Conservation (phyloP, 306 rosid genomes). For the Hylodesmum podocarpum region DNA sequence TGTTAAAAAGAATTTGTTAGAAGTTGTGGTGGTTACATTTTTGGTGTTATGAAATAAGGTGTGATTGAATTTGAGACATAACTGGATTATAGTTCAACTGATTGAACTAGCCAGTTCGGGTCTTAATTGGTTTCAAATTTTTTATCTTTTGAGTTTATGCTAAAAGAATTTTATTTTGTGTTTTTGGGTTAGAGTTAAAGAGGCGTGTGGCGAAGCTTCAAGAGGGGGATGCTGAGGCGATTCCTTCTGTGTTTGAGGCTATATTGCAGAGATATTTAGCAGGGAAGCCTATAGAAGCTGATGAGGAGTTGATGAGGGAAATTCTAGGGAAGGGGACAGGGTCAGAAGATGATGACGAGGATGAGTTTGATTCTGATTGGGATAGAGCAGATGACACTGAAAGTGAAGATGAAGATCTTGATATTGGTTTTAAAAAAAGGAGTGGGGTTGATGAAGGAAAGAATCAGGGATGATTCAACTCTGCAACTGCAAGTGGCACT, state of each 20-base stretch:
- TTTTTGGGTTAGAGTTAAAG: conserved; percentile 48
- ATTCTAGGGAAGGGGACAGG: conserved; percentile 40
- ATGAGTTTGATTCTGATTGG: conserved; percentile 30
- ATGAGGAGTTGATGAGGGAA: conserved; percentile 57
- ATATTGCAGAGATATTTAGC: conserved; percentile 62
- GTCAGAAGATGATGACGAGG: conserved; percentile 35
- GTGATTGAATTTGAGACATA: neutral
- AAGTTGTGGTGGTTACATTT: neutral
- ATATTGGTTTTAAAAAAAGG: conserved; percentile 38
- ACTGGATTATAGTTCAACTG: neutral
- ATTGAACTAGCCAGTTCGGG: neutral
- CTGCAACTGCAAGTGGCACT: neutral
- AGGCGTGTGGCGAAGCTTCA: conserved; percentile 53
- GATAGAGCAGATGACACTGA: conserved; percentile 33
- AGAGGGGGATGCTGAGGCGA: conserved; percentile 58
- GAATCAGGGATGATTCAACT: conserved; percentile 11
- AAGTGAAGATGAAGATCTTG: conserved; percentile 23
- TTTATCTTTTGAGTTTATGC: neutral
- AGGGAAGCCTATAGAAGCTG: conserved; percentile 55
- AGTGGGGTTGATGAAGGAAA: conserved; percentile 40
- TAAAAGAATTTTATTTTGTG: neutral
- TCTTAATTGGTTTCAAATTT: neutral
- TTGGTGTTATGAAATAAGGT: neutral
- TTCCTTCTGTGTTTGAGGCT: conserved; percentile 70
- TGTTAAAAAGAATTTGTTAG: neutral